These are phyloP conservation scores for Pythium oligandrum DNA, from an alignment of 352 stramenopile genomes.

Conservation along the genomic window DNA sequence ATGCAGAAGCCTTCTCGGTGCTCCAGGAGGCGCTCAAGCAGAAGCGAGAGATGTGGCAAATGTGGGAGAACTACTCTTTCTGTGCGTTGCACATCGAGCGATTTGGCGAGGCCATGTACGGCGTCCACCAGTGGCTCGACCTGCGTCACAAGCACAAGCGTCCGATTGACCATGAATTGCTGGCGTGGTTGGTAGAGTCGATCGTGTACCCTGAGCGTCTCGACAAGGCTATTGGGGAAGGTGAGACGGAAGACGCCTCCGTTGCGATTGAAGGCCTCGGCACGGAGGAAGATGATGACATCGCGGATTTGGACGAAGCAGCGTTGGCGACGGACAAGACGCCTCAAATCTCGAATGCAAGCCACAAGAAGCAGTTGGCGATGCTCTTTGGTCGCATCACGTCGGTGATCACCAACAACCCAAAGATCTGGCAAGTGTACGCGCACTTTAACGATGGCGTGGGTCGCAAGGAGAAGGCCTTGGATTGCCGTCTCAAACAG, in stretches of 20 bases:
- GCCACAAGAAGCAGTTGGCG: constrained; percentile 71
- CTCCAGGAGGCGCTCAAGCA: constrained; percentile 87
- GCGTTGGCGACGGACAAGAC: constrained; percentile 37
- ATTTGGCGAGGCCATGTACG: constrained; percentile 81
- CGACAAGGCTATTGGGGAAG: constrained; percentile 12
- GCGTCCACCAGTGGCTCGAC: constrained; percentile 76
- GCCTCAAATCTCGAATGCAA: constrained; percentile 44
- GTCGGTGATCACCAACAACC: constrained; percentile 70
- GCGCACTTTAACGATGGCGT: constrained; percentile 76
- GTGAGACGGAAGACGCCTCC: constrained; percentile 16
- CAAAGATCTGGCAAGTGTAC: constrained; percentile 82
- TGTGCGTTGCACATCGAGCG: constrained; percentile 72
- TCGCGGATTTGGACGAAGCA: constrained; percentile 45
- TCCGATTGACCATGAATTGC: constrained; percentile 64
- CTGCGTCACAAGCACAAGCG: constrained; percentile 80
- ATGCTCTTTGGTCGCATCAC: constrained; percentile 76
- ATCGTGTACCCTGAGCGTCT: constrained; percentile 56
- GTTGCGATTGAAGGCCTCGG: constrained; percentile 9
- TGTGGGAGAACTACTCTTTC: constrained; percentile 90
- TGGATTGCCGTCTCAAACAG: constrained; percentile 76
- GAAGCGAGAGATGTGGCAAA: constrained; percentile 89
- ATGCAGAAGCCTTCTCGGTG: constrained; percentile 73
- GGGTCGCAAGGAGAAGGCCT: constrained; percentile 55
- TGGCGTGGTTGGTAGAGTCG: constrained; percentile 77
- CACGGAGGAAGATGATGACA: constrained; percentile 41